A percentile compares a stretch with the other conserved stretches of the same genome.
Evolutionary conservation across 495 filamentous ascomycete species (phyloP).

Genomic region (Penicillium canariense): DNA sequence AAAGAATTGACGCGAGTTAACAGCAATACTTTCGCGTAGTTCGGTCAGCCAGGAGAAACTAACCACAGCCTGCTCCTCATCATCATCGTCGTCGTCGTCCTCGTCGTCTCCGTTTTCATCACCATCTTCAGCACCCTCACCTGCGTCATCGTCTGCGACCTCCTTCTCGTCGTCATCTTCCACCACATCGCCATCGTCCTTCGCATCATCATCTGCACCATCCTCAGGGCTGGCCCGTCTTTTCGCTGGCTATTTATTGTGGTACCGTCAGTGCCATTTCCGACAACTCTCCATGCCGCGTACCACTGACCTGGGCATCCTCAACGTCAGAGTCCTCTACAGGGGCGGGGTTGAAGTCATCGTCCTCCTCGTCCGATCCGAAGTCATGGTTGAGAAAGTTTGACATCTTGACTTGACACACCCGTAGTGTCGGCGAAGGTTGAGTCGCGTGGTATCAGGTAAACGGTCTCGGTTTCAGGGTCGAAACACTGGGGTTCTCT

Average conservation of each 20-base stretch:
- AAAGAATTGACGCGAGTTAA: not conserved
- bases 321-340: conserved; percentile 69
- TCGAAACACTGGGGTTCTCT: not conserved
- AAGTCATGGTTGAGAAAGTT: conserved; percentile 55
- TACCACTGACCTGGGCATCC: conserved; percentile 42
- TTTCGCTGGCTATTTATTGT: conserved; percentile 31
- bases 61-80: conserved; percentile 29
- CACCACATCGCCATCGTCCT: conserved; percentile 42
- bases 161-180: conserved; percentile 55
- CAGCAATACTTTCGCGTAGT: not conserved
- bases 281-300: not conserved
- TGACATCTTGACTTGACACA: conserved; percentile 40
- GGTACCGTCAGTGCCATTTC: conserved; percentile 19
- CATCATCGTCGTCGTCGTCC: conserved; percentile 46
- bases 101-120: conserved; percentile 40
- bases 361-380: conserved; percentile 76
- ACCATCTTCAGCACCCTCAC: conserved; percentile 54
- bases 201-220: conserved; percentile 45
- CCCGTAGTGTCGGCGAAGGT: not conserved
- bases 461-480: not conserved
- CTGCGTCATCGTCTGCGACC: conserved; percentile 40
- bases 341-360: conserved; percentile 75
- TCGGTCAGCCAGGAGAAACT: conserved; percentile 6
- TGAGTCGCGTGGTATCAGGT: not conserved
- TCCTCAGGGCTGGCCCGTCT: conserved; percentile 51